Conservation (phyloP, 2,329 filamentous ascomycete genomes). For the Pestalotiopsis sp. region DNA sequence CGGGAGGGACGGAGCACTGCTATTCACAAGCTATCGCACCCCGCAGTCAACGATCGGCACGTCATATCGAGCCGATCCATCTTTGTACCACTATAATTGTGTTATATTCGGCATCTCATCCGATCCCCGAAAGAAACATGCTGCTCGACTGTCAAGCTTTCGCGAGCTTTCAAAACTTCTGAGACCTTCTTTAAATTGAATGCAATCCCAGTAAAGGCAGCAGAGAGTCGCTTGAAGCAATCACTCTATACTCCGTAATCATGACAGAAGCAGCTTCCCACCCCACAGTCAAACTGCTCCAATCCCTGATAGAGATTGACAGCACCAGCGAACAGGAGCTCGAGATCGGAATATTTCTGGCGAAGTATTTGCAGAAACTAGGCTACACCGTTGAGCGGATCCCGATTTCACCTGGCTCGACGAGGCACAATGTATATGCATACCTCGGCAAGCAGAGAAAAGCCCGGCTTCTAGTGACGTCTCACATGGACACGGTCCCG, state of each 20-base stretch:
- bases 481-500: slow-evolving; percentile 45
- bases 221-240: neutral
- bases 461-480: slow-evolving; percentile 34
- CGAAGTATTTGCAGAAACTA: slow-evolving; percentile 30
- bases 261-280: slow-evolving; percentile 9
- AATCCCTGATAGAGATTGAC: slow-evolving; percentile 37
- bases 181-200: neutral
- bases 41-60: too few species aligned
- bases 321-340: slow-evolving; percentile 39
- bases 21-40: too few species aligned
- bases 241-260: neutral
- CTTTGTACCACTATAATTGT: too few species aligned
- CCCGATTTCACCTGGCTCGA: slow-evolving; percentile 33
- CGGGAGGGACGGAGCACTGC: too few species aligned
- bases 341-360: slow-evolving; percentile 36
- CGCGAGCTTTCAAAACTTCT: neutral
- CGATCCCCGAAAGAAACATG: neutral
- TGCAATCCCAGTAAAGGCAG: neutral
- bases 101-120: neutral
- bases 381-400: slow-evolving; percentile 39
- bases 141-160: neutral
- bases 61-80: too few species aligned
- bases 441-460: slow-evolving; percentile 34
- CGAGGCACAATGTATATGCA: slow-evolving; percentile 40
- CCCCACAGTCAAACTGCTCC: slow-evolving; percentile 31